Evolutionary conservation across 257 asterid species (phyloP).

Genomic region (Jasminum sambac): DNA sequence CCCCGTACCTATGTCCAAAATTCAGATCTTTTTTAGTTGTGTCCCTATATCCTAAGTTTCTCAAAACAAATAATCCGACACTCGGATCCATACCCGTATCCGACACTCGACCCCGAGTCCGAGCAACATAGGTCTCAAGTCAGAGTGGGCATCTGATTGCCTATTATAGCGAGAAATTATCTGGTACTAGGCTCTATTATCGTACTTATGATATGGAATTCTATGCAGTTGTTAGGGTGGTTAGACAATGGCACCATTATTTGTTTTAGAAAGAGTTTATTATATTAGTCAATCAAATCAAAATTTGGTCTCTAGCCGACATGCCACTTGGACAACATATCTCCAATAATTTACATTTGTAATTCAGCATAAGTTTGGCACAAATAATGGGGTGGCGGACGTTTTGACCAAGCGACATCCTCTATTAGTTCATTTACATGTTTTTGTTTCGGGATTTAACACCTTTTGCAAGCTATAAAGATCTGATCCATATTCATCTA

Average conservation of each 20-base stretch:
- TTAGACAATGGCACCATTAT: background rate
- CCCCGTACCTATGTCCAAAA: too few species aligned
- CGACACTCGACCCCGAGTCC: too few species aligned
- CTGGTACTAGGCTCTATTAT: background rate
- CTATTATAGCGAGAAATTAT: background rate
- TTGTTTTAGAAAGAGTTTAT: background rate
- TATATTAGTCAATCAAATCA: background rate
- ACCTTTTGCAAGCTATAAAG: background rate
- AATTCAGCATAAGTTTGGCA: constrained; percentile 8
- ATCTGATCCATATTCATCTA: background rate
- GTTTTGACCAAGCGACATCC: background rate
- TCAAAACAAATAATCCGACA: too few species aligned
- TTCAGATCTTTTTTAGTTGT: too few species aligned
- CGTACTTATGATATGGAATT: background rate
- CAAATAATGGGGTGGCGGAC: constrained; percentile 3
- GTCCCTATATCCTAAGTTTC: too few species aligned
- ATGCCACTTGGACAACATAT: too few species aligned
- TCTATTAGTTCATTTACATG: background rate
- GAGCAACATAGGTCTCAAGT: background rate
- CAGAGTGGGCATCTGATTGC: background rate
- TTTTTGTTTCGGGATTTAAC: background rate
- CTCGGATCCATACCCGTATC: too few species aligned
- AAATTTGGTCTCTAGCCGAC: background rate
- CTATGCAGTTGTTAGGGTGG: background rate
- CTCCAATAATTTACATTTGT: too few species aligned